Base-by-base conservation (phyloP, 805 yeast species). In the Barnettozyma botsteinii region DNA sequence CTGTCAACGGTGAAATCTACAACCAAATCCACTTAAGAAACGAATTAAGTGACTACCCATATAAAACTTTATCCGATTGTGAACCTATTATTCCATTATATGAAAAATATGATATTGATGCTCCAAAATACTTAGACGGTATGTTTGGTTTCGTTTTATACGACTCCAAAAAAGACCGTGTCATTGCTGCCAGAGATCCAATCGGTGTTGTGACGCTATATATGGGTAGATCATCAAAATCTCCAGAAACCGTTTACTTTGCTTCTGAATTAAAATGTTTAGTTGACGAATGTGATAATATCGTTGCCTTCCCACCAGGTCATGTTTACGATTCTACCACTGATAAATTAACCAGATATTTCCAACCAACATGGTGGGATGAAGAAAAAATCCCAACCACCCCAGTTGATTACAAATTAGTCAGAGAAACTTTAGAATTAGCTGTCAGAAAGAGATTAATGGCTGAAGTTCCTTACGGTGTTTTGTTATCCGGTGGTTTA, bases 401-500 rank as follows among this genome's bases (percentile, higher is more conserved):
- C 44, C 86, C 81, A 32, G 85, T 83, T 33, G 95, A 91, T 62
- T 78, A 71, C 60, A 77, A 62, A 56, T 53, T 67, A 44, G 75
- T 93, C 46, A 81, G 96, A 65, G 83, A 81, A 56, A 64, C 85
- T 36, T 75, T 93, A 61, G 98, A 93, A 66, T 69, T 83, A 68
- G 88, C 98, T 35, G 99, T 93, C 41, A 84, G 98, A 74, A 93
- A 93, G 85, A 84, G 98, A 75, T 77, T 93, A 58, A 93, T 93
- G 99, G 93, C 98, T 41, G 99, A 93, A 72, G 99, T 93, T 47
- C 98, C 99, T 41, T 93, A 86, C 65, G 99, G 99, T 70, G 99
- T 93, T 34, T 72, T 93, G 53, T 73, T 93, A 52, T 87, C 96
- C 18, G 99, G 99, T 62, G 99, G 99, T 51, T 77, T 93, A 59